phyloP scores from a whole-genome alignment of 371 early-diverging fungal genomes.

The Saksenaea oblongispora region DNA sequence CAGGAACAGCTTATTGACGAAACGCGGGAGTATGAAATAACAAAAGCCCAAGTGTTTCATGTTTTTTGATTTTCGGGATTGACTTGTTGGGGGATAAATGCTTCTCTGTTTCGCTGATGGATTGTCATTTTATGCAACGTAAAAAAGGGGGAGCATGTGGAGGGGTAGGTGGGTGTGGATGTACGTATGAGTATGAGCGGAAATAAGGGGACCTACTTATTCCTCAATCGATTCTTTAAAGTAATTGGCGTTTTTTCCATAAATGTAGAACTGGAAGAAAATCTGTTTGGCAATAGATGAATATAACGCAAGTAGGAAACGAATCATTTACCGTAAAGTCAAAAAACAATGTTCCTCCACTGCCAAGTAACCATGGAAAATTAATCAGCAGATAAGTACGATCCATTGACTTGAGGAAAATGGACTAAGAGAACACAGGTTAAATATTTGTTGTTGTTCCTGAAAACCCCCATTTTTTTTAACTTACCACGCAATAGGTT shows the following conservation, averaged over 20 bases:
- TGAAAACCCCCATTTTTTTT: not conserved
- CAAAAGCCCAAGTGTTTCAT: not conserved
- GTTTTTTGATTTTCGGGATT: not conserved
- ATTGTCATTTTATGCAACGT: not conserved
- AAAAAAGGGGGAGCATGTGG: not conserved
- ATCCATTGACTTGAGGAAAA: constrained; percentile 64
- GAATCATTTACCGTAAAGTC: constrained; percentile 56
- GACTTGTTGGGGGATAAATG: not conserved
- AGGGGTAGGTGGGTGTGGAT: no score
- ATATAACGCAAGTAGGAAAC: no score
- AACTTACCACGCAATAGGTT: constrained; percentile 60
- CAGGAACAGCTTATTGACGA: constrained; percentile 1
- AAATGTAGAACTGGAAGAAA: constrained; percentile 54
- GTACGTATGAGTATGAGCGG: no score
- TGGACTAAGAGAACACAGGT: constrained; percentile 42
- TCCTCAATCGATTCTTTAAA: not conserved
- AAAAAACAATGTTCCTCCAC: constrained; percentile 64
- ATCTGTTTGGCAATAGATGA: constrained; percentile 28
- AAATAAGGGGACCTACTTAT: no score
- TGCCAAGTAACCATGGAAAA: constrained; percentile 74
- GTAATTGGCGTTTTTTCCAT: constrained; percentile 11
- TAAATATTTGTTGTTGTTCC: not conserved
- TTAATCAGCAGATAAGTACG: constrained; percentile 61
- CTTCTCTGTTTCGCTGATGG: not conserved
- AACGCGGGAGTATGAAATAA: not conserved